phyloP scores from a whole-genome alignment of 148 eudicot species.

The Cornus kousa region DNA sequence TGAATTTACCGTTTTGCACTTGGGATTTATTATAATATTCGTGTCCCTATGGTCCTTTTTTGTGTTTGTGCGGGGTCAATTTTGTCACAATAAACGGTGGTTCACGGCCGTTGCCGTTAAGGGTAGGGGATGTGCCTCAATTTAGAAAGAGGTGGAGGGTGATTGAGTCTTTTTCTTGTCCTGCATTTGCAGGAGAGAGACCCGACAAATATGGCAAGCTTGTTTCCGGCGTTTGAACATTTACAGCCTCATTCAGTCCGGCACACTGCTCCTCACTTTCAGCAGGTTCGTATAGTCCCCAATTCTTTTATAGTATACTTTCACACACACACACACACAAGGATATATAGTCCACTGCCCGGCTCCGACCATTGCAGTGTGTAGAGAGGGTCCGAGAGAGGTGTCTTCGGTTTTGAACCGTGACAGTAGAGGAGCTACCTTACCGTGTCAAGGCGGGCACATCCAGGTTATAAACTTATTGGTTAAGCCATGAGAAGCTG shows the following conservation, averaged over 20 bases:
- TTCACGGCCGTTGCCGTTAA: background rate
- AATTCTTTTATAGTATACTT: background rate
- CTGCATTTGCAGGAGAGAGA: conserved; percentile 41
- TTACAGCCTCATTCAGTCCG: conserved; percentile 45
- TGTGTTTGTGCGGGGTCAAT: background rate
- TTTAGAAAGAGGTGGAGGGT: background rate
- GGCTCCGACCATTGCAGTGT: too few relatives aligned
- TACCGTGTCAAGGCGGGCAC: too few relatives aligned
- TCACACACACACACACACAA: too few relatives aligned
- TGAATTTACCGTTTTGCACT: conserved; percentile 9
- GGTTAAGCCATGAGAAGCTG: too few relatives aligned
- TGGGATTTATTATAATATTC: background rate
- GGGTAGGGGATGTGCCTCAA: background rate
- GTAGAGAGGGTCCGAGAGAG: too few relatives aligned
- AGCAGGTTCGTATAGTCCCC: conserved; percentile 27
- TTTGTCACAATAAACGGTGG: background rate
- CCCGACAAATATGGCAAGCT: conserved; percentile 28
- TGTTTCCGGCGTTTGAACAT: conserved; percentile 45
- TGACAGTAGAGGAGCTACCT: too few relatives aligned
- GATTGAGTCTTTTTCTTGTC: background rate
- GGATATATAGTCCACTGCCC: too few relatives aligned
- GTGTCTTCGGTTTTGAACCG: too few relatives aligned
- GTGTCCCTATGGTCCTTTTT: background rate
- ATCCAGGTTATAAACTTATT: too few relatives aligned
- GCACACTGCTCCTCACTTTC: conserved; percentile 39